These are phyloP conservation scores for Exsudoporus frostii DNA, from an alignment of 768 basidiomycete genomes.

Conservation along the genomic window DNA sequence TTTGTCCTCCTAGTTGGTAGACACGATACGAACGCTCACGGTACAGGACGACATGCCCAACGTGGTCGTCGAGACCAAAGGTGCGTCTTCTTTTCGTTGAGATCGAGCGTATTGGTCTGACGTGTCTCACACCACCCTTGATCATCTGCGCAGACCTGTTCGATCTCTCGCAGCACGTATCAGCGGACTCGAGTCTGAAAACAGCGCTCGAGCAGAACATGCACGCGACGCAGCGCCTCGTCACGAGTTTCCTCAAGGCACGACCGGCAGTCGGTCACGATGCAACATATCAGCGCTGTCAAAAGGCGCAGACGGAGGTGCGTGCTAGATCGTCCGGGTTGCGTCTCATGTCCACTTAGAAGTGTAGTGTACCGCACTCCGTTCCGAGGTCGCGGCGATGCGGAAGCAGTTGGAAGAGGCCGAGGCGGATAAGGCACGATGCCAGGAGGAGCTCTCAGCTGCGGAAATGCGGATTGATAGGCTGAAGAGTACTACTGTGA, in stretches of 20 bases:
- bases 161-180: conserved; percentile 32
- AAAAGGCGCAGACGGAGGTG: conserved; percentile 61
- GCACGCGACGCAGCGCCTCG: conserved; percentile 55
- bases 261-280: conserved; percentile 34
- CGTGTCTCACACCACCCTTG: not conserved
- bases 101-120: not conserved
- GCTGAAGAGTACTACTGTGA: conserved; percentile 51
- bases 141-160: conserved; percentile 26
- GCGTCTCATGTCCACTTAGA: conserved; percentile 8
- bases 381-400: conserved; percentile 54
- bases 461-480: conserved; percentile 66
- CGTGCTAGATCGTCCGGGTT: conserved; percentile 13
- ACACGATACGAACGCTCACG: conserved; percentile 60
- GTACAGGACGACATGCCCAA: conserved; percentile 48
- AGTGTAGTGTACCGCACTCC: conserved; percentile 52
- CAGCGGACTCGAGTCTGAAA: conserved; percentile 30
- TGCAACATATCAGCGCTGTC: conserved; percentile 44
- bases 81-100: conserved; percentile 24
- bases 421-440: conserved; percentile 46
- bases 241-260: conserved; percentile 51
- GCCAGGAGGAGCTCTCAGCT: conserved; percentile 47
- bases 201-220: conserved; percentile 52
- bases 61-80: conserved; percentile 40
- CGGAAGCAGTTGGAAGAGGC: conserved; percentile 49
- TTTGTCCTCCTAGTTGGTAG: conserved; percentile 48